Percentiles rank a stretch among this genome's conserved stretches.
Conservation (phyloP, 2,329 filamentous ascomycete species). For the Coniella lustricola region DNA sequence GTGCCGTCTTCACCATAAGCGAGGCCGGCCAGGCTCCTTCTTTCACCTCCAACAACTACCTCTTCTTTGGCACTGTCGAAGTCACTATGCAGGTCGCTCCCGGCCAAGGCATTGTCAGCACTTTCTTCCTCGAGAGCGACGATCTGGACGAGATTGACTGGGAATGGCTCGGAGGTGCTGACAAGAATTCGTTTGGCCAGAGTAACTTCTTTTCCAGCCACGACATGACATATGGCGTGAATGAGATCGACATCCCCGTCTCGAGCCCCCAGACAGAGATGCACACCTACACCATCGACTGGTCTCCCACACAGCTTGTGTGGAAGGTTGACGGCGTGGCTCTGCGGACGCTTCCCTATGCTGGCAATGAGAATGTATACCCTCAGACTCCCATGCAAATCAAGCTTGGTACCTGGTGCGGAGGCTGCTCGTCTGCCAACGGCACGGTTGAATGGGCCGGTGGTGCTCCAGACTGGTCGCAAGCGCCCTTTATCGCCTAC, state of each 20-base stretch:
- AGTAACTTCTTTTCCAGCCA: conserved; percentile 81
- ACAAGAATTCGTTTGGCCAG: conserved; percentile 58
- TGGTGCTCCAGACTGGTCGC: conserved; percentile 44
- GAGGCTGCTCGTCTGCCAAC: conserved; percentile 39
- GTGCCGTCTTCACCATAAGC: conserved; percentile 60
- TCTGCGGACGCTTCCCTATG: conserved; percentile 39
- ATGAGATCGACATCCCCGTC: conserved; percentile 31
- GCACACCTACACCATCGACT: conserved; percentile 63
- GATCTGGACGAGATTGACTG: conserved; percentile 92
- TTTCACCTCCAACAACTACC: conserved; percentile 75
- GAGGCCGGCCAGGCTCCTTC: conserved; percentile 60
- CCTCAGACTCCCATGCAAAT: conserved; percentile 65
- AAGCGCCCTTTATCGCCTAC: conserved; percentile 48
- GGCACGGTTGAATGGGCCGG: conserved; percentile 64
- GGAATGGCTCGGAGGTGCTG: conserved; percentile 83
- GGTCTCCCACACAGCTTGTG: conserved; percentile 50
- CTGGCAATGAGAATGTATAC: conserved; percentile 36
- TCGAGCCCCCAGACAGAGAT: conserved; percentile 42
- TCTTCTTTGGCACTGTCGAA: conserved; percentile 92
- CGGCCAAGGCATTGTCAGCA: conserved; percentile 82
- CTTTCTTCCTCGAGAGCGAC: conserved; percentile 82
- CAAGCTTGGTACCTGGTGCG: conserved; percentile 54
- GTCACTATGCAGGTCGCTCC: conserved; percentile 71
- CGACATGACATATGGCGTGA: conserved; percentile 55
- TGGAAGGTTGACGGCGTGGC: conserved; percentile 51